phyloP scores from a whole-genome alignment of 371 early-diverging fungal genomes.

The Mucor velutinosus region DNA sequence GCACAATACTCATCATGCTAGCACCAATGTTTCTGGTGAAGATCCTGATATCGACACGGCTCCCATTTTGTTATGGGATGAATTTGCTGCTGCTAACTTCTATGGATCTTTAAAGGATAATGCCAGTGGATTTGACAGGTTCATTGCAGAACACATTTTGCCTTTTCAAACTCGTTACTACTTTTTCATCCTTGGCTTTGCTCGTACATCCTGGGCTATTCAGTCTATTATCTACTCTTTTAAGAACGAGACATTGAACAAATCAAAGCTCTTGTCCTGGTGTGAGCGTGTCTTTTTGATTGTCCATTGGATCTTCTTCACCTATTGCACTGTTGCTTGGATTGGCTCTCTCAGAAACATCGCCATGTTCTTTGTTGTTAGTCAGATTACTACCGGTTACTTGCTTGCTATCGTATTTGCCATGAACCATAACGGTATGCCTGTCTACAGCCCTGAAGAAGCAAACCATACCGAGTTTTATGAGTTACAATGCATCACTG shows the following conservation, averaged over 20 bases:
- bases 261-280: conserved; percentile 46
- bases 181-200: conserved; percentile 79
- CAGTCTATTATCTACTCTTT: conserved; percentile 68
- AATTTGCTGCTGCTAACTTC: conserved; percentile 78
- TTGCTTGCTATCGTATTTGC: conserved; percentile 82
- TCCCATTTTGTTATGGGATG: conserved; percentile 84
- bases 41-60: conserved; percentile 92
- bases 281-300: conserved; percentile 64
- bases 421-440: conserved; percentile 91
- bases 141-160: conserved; percentile 63
- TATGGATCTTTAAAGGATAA: conserved; percentile 58
- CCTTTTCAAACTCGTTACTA: conserved; percentile 78
- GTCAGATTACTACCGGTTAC: conserved; percentile 79
- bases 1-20: conserved; percentile 89
- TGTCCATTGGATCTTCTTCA: conserved; percentile 75
- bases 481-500: conserved; percentile 77
- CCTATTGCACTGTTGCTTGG: conserved; percentile 58
- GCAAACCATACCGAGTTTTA: conserved; percentile 76
- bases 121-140: conserved; percentile 52
- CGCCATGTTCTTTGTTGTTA: conserved; percentile 65
- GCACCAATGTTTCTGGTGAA: conserved; percentile 79
- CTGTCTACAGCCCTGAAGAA: conserved; percentile 72
- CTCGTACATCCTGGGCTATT: conserved; percentile 78
- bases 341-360: conserved; percentile 55
- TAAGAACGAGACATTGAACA: conserved; percentile 53